phyloP scores from a whole-genome alignment of 345 rosid genomes.

The Salix suchowensis region DNA sequence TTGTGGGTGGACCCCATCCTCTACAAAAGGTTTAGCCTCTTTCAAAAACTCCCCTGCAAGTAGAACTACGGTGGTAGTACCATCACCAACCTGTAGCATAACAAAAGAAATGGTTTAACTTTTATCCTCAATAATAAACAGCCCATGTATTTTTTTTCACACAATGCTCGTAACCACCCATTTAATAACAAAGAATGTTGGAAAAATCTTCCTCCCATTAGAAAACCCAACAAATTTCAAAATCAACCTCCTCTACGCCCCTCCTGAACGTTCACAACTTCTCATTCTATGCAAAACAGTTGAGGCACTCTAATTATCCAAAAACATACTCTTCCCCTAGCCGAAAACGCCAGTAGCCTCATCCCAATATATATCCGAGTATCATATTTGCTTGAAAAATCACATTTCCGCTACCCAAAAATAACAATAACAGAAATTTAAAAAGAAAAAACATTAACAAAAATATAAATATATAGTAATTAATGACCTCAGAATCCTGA shows the following conservation, averaged over 20 bases:
- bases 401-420: background rate
- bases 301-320: background rate
- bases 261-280: background rate
- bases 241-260: background rate
- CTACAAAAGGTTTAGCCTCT: slow-evolving; percentile 97
- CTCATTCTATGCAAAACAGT: background rate
- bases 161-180: background rate
- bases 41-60: slow-evolving; percentile 89
- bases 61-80: slow-evolving; percentile 93
- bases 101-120: background rate
- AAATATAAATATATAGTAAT: background rate
- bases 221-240: background rate
- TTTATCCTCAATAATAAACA: background rate
- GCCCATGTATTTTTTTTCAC: background rate
- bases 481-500: slow-evolving; percentile 89
- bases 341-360: background rate
- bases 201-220: background rate
- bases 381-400: background rate
- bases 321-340: background rate
- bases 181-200: background rate
- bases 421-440: background rate
- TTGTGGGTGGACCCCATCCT: slow-evolving; percentile 96
- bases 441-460: background rate
- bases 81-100: slow-evolving; percentile 81
- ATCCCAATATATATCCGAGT: background rate